These are phyloP conservation scores for Yamadazyma paraphyllophila DNA, from an alignment of 805 yeast genomes.

Conservation along the genomic window DNA sequence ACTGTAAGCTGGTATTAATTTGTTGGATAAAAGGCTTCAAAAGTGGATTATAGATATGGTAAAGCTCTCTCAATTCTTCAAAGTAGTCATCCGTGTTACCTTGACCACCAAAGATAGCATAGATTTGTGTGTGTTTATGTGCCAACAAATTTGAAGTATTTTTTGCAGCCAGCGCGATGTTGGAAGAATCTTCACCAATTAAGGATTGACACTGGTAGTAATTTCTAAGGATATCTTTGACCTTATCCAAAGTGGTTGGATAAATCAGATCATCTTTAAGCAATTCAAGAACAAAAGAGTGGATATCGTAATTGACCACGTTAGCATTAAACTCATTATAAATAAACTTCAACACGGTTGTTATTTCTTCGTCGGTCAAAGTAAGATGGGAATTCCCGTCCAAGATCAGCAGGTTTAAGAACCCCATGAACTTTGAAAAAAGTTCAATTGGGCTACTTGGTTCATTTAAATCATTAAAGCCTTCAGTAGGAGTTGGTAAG, in stretches of 20 bases:
- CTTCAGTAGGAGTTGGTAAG: slow-evolving; percentile 80
- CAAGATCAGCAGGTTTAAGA: slow-evolving; percentile 28
- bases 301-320: slow-evolving; percentile 66
- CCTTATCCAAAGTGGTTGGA: slow-evolving; percentile 70
- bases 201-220: slow-evolving; percentile 51
- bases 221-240: slow-evolving; percentile 70
- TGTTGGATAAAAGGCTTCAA: slow-evolving; percentile 65
- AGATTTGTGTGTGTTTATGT: slow-evolving; percentile 52
- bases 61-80: slow-evolving; percentile 88
- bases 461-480: slow-evolving; percentile 80
- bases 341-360: slow-evolving; percentile 66
- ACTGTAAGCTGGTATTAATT: slow-evolving; percentile 65
- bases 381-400: slow-evolving; percentile 12
- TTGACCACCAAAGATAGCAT: slow-evolving; percentile 97
- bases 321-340: slow-evolving; percentile 82
- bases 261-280: slow-evolving; percentile 46
- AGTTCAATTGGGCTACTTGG: slow-evolving; percentile 86
- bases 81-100: slow-evolving; percentile 98
- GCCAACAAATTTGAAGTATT: slow-evolving; percentile 4
- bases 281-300: slow-evolving; percentile 76
- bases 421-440: slow-evolving; percentile 80
- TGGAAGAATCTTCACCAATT: not conserved
- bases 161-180: not conserved
- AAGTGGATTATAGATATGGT: slow-evolving; percentile 72
- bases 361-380: slow-evolving; percentile 54